These are phyloP conservation scores for Pichia kudriavzevii DNA, from an alignment of 1,139 yeast genomes.

Conservation along the genomic window DNA sequence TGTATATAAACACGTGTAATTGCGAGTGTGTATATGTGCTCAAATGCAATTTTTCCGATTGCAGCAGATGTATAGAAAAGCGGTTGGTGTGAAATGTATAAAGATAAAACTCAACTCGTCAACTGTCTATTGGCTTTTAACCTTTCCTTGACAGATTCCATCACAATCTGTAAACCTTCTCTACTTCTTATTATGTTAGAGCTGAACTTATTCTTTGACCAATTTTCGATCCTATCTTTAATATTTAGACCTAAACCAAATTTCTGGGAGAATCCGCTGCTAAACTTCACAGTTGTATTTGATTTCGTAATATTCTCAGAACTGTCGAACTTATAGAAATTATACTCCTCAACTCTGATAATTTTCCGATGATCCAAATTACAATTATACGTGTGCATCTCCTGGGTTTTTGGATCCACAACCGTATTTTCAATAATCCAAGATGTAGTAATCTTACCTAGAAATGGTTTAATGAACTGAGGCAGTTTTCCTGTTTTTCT, in stretches of 20 bases:
- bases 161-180: constrained; percentile 69
- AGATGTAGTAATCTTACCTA: constrained; percentile 65
- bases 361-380: constrained; percentile 82
- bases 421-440: constrained; percentile 81
- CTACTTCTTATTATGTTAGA: constrained; percentile 62
- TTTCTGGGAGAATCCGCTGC: constrained; percentile 50
- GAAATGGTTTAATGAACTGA: constrained; percentile 65
- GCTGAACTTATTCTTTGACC: constrained; percentile 69
- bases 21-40: too few relatives aligned
- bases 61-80: too few relatives aligned
- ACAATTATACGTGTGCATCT: constrained; percentile 66
- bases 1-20: too few relatives aligned
- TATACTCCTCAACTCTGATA: constrained; percentile 72
- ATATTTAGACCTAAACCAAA: constrained; percentile 38
- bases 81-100: neutral
- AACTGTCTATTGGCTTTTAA: constrained; percentile 10
- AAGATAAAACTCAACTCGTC: neutral
- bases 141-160: constrained; percentile 40
- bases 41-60: too few relatives aligned
- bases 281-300: constrained; percentile 52
- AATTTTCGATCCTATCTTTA: constrained; percentile 67
- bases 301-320: constrained; percentile 33
- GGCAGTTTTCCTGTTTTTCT: constrained; percentile 80
- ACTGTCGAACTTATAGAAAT: constrained; percentile 39
- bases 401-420: constrained; percentile 54